Base-by-base conservation (phyloP, 1,284 basidiomycete species). In the Papiliotrema laurentii region DNA sequence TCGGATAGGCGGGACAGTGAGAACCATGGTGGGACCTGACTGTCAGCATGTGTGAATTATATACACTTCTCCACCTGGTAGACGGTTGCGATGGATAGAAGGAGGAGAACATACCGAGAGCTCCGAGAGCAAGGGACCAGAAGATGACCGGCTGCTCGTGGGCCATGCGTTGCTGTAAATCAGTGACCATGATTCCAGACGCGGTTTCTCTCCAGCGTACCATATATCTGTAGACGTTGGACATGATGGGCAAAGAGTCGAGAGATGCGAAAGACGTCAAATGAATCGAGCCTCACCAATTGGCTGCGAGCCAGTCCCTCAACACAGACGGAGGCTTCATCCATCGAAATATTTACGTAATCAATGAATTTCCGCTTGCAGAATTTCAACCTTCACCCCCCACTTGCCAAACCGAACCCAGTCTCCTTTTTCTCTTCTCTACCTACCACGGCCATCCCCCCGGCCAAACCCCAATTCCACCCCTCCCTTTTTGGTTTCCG, bases 101-200 rank as follows among this genome's bases (percentile, higher is more conserved):
- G 44, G 22, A 22, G 21, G 46, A 5, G 11, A 16, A 60, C 68
- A 22, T 48, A 71, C 69, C 69, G 50, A 62, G 19, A 33, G 76
- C 66, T 38, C 91, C 92, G 53, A 96, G 75, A 45, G 84, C 73
- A 68, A 86, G 79, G 6, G 90, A 88, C 77, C 84, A 96, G 78
- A 94, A 93, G 72, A 96, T 82, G 65, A 89, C 87, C 31, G 92
- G 91, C 62, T 83, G 83, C 76, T 96, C 91, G 77, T 97, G 93
- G 31, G 91, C 89, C 64, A 85, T 82, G 54, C 86, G 83, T 80
- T 83, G 82, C 82, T 84, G 34, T 14, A 28, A 5, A 34, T 43
- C 30, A 45, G 37, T n/a, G 10, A 45, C 33, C 33, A 21, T n/a
- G n/a, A n/a, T n/a, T 43, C 6, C 25, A 21, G 25, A 33, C 13